phyloP scores from a whole-genome alignment of 306 rosid genomes.

The Lathyrus aphaca region DNA sequence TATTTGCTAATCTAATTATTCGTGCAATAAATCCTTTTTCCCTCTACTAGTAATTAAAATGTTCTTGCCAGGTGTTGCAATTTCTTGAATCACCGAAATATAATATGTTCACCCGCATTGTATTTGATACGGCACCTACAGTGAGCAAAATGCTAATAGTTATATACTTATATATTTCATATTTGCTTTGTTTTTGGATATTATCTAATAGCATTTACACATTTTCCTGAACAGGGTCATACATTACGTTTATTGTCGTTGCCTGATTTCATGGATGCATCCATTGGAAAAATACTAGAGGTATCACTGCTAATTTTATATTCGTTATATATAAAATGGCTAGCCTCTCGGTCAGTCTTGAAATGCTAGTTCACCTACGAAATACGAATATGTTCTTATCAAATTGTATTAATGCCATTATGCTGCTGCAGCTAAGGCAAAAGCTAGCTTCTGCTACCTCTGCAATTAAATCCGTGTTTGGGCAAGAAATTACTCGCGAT shows the following conservation, averaged over 20 bases:
- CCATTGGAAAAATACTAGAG: slow-evolving; percentile 90
- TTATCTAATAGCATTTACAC: slow-evolving; percentile 17
- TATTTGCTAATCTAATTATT: slow-evolving; percentile 20
- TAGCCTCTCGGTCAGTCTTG: too few relatives aligned
- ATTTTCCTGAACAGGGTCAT: slow-evolving; percentile 74
- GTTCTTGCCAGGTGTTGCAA: slow-evolving; percentile 80
- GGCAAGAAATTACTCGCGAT: slow-evolving; percentile 58
- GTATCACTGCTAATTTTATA: slow-evolving; percentile 43
- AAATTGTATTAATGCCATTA: slow-evolving; percentile 30
- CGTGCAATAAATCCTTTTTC: slow-evolving; percentile 18
- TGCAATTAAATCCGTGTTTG: slow-evolving; percentile 91
- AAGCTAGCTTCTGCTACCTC: slow-evolving; percentile 97
- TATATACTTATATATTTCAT: slow-evolving; percentile 3
- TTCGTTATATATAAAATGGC: too few relatives aligned
- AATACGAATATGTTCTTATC: too few relatives aligned
- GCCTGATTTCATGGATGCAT: slow-evolving; percentile 96
- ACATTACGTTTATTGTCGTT: slow-evolving; percentile 83
- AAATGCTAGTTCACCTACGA: too few relatives aligned
- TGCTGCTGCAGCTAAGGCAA: slow-evolving; percentile 71
- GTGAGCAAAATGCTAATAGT: slow-evolving; percentile 51
- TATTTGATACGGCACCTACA: slow-evolving; percentile 96
- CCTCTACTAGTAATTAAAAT: slow-evolving; percentile 31
- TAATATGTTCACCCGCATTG: slow-evolving; percentile 85
- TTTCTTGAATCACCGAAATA: slow-evolving; percentile 89
- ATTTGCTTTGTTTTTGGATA: slow-evolving; percentile 20